phyloP scores from a whole-genome alignment of 768 basidiomycete genomes.

The Panaeolus cyanescens region DNA sequence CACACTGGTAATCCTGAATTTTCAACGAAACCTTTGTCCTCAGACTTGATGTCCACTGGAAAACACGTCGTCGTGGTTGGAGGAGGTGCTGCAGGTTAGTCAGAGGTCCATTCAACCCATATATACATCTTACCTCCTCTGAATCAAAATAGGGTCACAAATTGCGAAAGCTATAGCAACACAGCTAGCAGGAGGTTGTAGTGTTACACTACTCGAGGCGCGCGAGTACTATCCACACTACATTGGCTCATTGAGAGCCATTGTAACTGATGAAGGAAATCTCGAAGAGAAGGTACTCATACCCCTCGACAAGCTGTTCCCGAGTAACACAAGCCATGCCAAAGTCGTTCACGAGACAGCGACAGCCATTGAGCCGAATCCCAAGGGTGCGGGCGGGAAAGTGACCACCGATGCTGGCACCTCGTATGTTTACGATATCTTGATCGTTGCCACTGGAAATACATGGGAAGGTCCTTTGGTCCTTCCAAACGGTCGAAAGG shows the following conservation, averaged over 20 bases:
- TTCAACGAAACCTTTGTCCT: not conserved
- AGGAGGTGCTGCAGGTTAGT: not conserved
- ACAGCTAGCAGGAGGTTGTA: not conserved
- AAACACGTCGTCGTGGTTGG: not conserved
- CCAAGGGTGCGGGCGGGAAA: not conserved
- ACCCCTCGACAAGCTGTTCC: not conserved
- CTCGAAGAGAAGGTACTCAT: not conserved
- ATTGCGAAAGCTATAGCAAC: not conserved
- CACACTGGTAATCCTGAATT: not conserved
- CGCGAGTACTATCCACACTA: not conserved
- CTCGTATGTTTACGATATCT: slow-evolving; percentile 41
- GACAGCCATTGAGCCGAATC: not conserved
- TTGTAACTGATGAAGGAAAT: not conserved
- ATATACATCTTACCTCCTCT: not conserved
- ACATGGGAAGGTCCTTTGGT: slow-evolving; percentile 49
- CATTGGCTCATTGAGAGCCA: not conserved
- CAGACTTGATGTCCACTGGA: not conserved
- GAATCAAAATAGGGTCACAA: not conserved
- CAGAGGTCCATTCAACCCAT: not conserved
- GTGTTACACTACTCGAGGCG: not conserved
- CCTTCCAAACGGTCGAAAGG: slow-evolving; percentile 36
- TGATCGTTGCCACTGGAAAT: slow-evolving; percentile 61
- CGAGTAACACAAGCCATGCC: not conserved
- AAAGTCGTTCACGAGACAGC: not conserved
- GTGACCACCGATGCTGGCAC: not conserved